A percentile compares a stretch with the other conserved stretches of the same genome.
Evolutionary conservation across 495 filamentous ascomycete genomes (phyloP).

Genomic region (Aspergillus homomorphus): DNA sequence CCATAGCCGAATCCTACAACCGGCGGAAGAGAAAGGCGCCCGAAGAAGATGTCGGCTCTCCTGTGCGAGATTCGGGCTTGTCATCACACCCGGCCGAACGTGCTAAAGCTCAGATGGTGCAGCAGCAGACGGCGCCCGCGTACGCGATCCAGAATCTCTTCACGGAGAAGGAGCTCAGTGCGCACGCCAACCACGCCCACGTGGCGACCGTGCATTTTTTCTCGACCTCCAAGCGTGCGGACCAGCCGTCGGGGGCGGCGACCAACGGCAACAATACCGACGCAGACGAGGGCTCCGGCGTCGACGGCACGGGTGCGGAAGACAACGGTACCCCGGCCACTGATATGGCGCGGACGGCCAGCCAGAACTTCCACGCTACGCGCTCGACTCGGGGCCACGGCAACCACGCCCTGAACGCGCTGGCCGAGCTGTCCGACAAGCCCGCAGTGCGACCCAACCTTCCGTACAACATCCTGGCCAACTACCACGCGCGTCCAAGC

Average conservation of each 20-base stretch:
- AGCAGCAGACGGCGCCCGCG: conserved; percentile 45
- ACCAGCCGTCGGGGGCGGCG: conserved; percentile 37
- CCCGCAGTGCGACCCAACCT: conserved; percentile 61
- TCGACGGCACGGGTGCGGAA: conserved; percentile 48
- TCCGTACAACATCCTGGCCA: conserved; percentile 56
- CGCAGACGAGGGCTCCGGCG: conserved; percentile 39
- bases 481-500: conserved; percentile 42
- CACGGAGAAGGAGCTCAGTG: conserved; percentile 84
- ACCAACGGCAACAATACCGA: conserved; percentile 48
- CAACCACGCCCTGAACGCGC: conserved; percentile 54
- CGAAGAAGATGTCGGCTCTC: conserved; percentile 70
- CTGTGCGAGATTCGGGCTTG: conserved; percentile 53
- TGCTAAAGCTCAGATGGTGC: conserved; percentile 35
- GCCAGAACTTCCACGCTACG: conserved; percentile 63
- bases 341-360: conserved; percentile 69
- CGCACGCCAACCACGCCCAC: conserved; percentile 69
- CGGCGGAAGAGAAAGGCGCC: conserved; percentile 77
- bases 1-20: conserved; percentile 52
- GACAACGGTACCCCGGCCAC: conserved; percentile 56
- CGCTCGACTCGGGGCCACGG: conserved; percentile 63
- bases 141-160: conserved; percentile 90
- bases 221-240: conserved; percentile 49
- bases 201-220: conserved; percentile 60
- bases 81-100: conserved; percentile 47
- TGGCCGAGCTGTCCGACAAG: conserved; percentile 63